Evolutionary conservation across 768 basidiomycete genomes (phyloP).

Genomic region (Mycena leptocephala): DNA sequence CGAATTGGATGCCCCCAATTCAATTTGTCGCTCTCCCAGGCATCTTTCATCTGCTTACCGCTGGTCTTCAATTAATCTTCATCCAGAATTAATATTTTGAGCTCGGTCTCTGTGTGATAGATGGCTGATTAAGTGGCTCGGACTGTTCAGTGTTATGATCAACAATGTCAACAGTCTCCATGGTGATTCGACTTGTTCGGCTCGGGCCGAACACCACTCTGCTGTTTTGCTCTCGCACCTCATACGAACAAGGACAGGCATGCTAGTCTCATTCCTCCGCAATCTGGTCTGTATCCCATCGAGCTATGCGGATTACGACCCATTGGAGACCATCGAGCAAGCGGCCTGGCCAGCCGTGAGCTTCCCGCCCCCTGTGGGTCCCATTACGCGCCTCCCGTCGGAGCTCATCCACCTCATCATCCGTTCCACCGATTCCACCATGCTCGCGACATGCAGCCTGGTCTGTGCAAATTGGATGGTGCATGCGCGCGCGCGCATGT

Average conservation of each 20-base stretch:
- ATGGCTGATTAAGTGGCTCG: too few species aligned
- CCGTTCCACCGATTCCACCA: conserved; percentile 6
- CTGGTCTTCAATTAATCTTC: too few species aligned
- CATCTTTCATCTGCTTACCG: too few species aligned
- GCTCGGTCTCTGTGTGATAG: too few species aligned
- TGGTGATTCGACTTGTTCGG: neutral
- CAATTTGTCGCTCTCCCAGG: too few species aligned
- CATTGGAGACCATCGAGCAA: neutral
- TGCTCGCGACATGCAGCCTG: conserved; percentile 26
- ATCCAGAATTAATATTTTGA: too few species aligned
- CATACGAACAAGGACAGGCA: conserved; percentile 3
- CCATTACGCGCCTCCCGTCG: conserved; percentile 10
- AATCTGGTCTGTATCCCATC: conserved; percentile 3
- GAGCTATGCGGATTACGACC: neutral
- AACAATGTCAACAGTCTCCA: neutral
- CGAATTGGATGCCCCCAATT: too few species aligned
- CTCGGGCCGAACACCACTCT: neutral
- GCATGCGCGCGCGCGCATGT: conserved; percentile 14
- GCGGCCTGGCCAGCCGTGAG: conserved; percentile 4
- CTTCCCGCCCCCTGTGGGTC: neutral
- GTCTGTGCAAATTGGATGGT: conserved; percentile 17
- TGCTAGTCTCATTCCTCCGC: conserved; percentile 26
- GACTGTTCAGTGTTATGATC: too few species aligned
- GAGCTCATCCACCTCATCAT: conserved; percentile 27
- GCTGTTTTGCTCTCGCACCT: neutral